Evolutionary conservation across 23 red algal species (phyloP), one percentile per base, ranked within the genome.

Genomic region (Pyropia haitanensis): DNA sequence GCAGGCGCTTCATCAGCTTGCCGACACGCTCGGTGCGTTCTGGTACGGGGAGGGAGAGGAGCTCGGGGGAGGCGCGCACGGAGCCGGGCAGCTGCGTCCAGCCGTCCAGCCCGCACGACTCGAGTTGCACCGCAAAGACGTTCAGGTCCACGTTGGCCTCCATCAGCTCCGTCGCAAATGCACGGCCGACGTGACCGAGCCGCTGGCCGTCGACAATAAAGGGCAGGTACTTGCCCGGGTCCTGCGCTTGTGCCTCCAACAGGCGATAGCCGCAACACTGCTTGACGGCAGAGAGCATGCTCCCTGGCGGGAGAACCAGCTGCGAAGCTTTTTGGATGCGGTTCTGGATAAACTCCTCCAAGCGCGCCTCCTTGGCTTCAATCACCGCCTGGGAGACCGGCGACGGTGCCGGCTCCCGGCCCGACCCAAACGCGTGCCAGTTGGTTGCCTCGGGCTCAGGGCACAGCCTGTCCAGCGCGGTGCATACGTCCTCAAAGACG

Each of bases 101-200:
- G 55, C 24, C 20, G 18, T 58, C 55, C 8, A 72, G 20, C 15
- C 22, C 27, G 55, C 68, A 72, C 17, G n/a, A 57, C 54, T 72
- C 68, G 49, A 72, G 68, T 33, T 72, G 23, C 3, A 72, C 28
- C 5, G 54, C 53, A 28, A 72, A 59, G 5, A 59, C 39, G 2
- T 19, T 51, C 51, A 27, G 52, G 53, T 56, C 8, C 44, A 18
- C 29, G 14, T 58, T 51, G 8, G 39, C 39, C 14, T 23, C n/a
- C n/a, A 56, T 49, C 24, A 72, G 68, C 51, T 72, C 68, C 26
- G 68, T 20, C 23, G 68, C 68, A 24, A 53, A 59, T 4, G 13
- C 18, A 3, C 54, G 51, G 18, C 68, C 68, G 29, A 72, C 19
- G 55, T 55, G 28, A 23, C 68, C 68, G 4, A 72, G 28, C 2